These are phyloP conservation scores for Vitis hybrid DNA, from an alignment of 177 flowering plant genomes.

Conservation along the genomic window DNA sequence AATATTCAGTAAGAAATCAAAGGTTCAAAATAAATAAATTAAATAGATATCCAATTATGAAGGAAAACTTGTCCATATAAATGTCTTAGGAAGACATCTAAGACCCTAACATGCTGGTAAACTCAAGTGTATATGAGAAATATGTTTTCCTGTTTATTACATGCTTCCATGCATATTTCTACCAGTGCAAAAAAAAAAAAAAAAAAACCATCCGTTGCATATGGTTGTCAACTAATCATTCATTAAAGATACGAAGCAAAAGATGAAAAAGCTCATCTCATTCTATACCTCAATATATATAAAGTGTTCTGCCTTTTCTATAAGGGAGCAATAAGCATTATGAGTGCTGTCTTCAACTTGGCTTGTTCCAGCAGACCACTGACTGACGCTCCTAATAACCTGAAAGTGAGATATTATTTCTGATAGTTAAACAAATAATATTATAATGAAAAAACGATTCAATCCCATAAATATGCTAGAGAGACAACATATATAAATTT, in stretches of 20 bases:
- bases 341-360: slow-evolving; percentile 97
- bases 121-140: too few relatives aligned
- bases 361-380: slow-evolving; percentile 99
- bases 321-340: slow-evolving; percentile 90
- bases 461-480: neutral
- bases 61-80: too few relatives aligned
- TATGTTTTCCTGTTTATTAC: too few relatives aligned
- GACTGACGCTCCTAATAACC: slow-evolving; percentile 95
- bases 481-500: too few relatives aligned
- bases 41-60: too few relatives aligned
- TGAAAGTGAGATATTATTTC: slow-evolving; percentile 22
- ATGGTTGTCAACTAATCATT: neutral
- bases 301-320: slow-evolving; percentile 88
- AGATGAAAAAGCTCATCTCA: neutral
- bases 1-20: too few relatives aligned
- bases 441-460: neutral
- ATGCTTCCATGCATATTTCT: too few relatives aligned
- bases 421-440: neutral
- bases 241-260: neutral
- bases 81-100: neutral
- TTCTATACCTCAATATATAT: slow-evolving; percentile 84
- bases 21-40: too few relatives aligned
- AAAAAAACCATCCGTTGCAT: neutral
- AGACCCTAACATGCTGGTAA: too few relatives aligned
- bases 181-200: neutral